Conservation (phyloP, 202 grass and related monocot genomes). For the Bolboschoenoplectus hybrid region DNA sequence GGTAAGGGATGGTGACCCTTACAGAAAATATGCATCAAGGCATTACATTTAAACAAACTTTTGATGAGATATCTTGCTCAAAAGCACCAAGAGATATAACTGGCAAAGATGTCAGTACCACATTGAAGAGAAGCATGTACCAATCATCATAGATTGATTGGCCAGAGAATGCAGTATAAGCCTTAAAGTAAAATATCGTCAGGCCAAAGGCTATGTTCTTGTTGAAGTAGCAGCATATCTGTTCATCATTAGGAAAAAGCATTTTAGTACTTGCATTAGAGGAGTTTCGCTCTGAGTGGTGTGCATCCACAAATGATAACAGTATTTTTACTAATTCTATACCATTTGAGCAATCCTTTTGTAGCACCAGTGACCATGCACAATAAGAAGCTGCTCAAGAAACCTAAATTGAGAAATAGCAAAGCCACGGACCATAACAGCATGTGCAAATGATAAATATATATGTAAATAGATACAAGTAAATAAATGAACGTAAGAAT, state of each 20-base stretch:
- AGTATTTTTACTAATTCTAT: slow-evolving; percentile 28
- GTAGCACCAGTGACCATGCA: slow-evolving; percentile 99
- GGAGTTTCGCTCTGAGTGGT: neutral
- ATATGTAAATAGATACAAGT: slow-evolving; percentile 23
- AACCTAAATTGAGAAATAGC: slow-evolving; percentile 97
- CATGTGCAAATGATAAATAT: slow-evolving; percentile 50
- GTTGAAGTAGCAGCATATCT: slow-evolving; percentile 99
- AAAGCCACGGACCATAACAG: slow-evolving; percentile 99
- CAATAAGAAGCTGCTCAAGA: slow-evolving; percentile 88
- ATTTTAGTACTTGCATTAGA: slow-evolving; percentile 27
- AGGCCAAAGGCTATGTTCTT: slow-evolving; percentile 99
- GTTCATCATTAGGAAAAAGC: slow-evolving; percentile 44
- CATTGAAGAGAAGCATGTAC: slow-evolving; percentile 99
- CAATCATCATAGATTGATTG: slow-evolving; percentile 99
- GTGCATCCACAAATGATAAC: slow-evolving; percentile 38
- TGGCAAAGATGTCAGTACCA: slow-evolving; percentile 90
- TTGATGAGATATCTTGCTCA: slow-evolving; percentile 98
- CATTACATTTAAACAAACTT: slow-evolving; percentile 91
- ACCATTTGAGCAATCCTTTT: slow-evolving; percentile 99
- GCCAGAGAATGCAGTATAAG: slow-evolving; percentile 90
- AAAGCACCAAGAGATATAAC: slow-evolving; percentile 98
- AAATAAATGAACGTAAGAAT: slow-evolving; percentile 3
- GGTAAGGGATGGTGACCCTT: neutral
- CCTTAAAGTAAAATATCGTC: slow-evolving; percentile 99
- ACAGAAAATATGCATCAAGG: neutral